A percentile compares a stretch with the other conserved stretches of the same genome.
phyloP scores from a whole-genome alignment of 352 stramenopile genomes.

The Globisporangium paroecandrum region DNA sequence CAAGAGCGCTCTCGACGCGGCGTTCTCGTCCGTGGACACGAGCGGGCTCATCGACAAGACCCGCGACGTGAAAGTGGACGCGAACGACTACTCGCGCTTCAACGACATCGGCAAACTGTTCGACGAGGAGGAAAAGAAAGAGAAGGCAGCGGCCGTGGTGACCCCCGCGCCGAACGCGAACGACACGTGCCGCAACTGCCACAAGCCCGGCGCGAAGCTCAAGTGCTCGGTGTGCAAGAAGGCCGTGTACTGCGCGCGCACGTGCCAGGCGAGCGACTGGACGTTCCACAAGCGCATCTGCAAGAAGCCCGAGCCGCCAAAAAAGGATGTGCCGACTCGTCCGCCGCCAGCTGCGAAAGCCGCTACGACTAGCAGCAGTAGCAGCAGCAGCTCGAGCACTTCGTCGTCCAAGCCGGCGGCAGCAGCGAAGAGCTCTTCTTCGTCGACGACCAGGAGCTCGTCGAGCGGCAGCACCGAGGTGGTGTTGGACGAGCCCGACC shows the following conservation, averaged over 20 bases:
- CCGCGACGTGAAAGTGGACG: conserved; percentile 63
- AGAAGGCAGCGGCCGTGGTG: conserved; percentile 11
- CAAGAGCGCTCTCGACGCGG: neutral
- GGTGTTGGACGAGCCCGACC: conserved; percentile 62
- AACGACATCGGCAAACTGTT: conserved; percentile 59
- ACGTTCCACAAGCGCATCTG: conserved; percentile 86
- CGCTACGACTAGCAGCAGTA: neutral
- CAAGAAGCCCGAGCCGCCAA: conserved; percentile 70
- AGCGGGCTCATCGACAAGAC: conserved; percentile 61
- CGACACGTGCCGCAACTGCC: conserved; percentile 74
- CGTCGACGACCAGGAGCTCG: conserved; percentile 19
- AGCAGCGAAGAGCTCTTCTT: neutral
- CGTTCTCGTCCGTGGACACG: conserved; percentile 24
- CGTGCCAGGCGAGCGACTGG: conserved; percentile 83
- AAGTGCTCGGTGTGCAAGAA: conserved; percentile 89
- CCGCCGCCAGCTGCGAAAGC: conserved; percentile 12
- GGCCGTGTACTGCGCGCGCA: conserved; percentile 72
- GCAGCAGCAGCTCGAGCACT: conserved; percentile 3
- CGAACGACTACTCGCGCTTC: conserved; percentile 87
- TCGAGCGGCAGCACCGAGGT: conserved; percentile 36
- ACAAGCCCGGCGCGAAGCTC: conserved; percentile 69
- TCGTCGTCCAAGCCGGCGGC: neutral
- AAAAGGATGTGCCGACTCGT: conserved; percentile 41
- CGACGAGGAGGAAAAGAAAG: conserved; percentile 33
- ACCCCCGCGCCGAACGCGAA: neutral